These are phyloP conservation scores for Fusarium bactridioides DNA, from an alignment of 2,329 filamentous ascomycete species.

Conservation along the genomic window DNA sequence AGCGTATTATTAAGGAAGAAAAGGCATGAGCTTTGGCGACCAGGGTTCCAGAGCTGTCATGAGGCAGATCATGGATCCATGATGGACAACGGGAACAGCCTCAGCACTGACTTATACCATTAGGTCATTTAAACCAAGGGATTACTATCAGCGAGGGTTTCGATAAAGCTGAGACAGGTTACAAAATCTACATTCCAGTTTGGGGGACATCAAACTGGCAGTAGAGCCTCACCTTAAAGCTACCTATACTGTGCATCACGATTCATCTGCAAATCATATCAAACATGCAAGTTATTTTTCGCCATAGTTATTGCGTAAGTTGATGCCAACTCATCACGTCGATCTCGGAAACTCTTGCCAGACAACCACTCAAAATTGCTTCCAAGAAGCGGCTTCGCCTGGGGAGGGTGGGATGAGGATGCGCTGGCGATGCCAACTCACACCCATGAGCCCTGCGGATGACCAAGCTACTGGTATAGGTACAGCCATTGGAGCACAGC, in stretches of 20 bases:
- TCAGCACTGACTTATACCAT: slow-evolving; percentile 8
- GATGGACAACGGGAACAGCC: neutral
- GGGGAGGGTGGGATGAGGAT: slow-evolving; percentile 36
- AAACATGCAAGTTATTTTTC: neutral
- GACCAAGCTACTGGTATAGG: slow-evolving; percentile 18
- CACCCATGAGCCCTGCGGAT: slow-evolving; percentile 18
- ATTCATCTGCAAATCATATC: neutral
- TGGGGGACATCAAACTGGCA: neutral
- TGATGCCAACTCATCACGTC: slow-evolving; percentile 38
- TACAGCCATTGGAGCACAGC: slow-evolving; percentile 24
- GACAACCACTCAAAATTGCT: slow-evolving; percentile 21
- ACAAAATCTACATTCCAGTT: slow-evolving; percentile 9
- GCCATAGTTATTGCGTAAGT: slow-evolving; percentile 8
- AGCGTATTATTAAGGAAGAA: neutral
- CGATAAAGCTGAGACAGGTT: neutral
- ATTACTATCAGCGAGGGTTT: neutral
- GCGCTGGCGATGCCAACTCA: slow-evolving; percentile 44
- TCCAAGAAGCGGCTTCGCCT: slow-evolving; percentile 13
- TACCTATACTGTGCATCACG: neutral
- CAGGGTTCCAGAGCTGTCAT: slow-evolving; percentile 16
- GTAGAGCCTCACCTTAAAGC: slow-evolving; percentile 1
- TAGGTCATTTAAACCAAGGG: neutral
- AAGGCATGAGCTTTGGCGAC: neutral
- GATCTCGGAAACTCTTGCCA: slow-evolving; percentile 24
- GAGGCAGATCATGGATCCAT: slow-evolving; percentile 2